Conservation (phyloP, 371 early-diverging fungal species). For the Capillidium rhysosporum region DNA sequence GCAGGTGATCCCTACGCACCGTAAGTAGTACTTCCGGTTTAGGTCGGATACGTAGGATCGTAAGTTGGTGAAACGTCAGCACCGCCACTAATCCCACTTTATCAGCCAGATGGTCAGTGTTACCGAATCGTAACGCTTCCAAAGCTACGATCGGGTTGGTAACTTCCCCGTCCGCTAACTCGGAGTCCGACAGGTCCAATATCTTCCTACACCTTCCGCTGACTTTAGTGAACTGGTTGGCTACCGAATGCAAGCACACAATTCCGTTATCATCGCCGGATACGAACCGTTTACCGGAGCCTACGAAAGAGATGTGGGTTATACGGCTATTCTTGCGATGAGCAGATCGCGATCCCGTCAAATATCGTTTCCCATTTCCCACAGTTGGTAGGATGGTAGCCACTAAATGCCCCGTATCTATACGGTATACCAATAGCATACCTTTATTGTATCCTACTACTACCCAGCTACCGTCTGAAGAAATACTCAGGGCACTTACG, state of each 20-base stretch:
- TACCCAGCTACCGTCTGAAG: constrained; percentile 40
- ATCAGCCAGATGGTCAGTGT: constrained; percentile 38
- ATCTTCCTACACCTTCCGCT: constrained; percentile 6
- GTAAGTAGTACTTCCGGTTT: neutral
- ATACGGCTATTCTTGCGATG: constrained; percentile 47
- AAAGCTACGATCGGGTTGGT: constrained; percentile 24
- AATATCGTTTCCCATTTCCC: constrained; percentile 16
- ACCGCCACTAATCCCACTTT: constrained; percentile 46
- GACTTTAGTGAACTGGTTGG: constrained; percentile 22
- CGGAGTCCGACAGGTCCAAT: too few relatives aligned
- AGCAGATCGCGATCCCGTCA: constrained; percentile 31
- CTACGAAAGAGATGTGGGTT: constrained; percentile 44
- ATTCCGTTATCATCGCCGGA: constrained; percentile 44
- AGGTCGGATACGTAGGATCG: neutral
- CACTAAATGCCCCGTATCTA: constrained; percentile 23
- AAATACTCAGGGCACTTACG: constrained; percentile 48
- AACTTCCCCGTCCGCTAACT: too few relatives aligned
- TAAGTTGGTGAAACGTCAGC: constrained; percentile 48
- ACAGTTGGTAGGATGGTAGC: constrained; percentile 27
- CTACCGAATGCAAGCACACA: neutral
- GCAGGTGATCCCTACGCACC: neutral
- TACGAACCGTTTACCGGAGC: constrained; percentile 37
- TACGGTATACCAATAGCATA: constrained; percentile 49
- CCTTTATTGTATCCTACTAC: constrained; percentile 54
- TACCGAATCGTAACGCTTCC: constrained; percentile 39